Evolutionary conservation across 345 rosid species (phyloP).

Genomic region (Dimocarpus longan): DNA sequence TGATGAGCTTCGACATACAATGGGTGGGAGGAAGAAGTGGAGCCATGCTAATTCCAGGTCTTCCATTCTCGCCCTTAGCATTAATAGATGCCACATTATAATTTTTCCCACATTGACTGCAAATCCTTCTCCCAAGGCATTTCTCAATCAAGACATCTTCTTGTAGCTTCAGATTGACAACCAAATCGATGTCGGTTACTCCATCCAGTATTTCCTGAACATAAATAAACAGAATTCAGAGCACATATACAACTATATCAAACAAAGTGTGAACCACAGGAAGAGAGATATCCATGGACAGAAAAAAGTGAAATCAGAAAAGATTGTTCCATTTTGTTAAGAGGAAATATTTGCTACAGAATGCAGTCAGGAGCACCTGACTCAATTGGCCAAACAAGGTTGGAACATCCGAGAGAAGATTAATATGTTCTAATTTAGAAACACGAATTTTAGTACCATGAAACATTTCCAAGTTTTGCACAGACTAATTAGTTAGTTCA

Average conservation of each 20-base stretch:
- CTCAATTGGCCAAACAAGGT: not conserved
- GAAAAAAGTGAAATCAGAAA: not conserved
- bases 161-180: slow-evolving; percentile 79
- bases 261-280: not conserved
- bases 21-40: slow-evolving; percentile 89
- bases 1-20: slow-evolving; percentile 78
- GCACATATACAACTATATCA: not conserved
- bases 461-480: slow-evolving; percentile 9
- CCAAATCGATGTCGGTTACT: slow-evolving; percentile 80
- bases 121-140: slow-evolving; percentile 92
- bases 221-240: not conserved
- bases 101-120: slow-evolving; percentile 78
- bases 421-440: not conserved
- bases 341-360: not conserved
- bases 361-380: not conserved
- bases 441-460: not conserved
- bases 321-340: not conserved
- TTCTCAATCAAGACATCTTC: slow-evolving; percentile 85
- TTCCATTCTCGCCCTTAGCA: slow-evolving; percentile 73
- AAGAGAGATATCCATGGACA: not conserved
- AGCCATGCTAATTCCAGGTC: slow-evolving; percentile 79
- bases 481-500: not conserved
- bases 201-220: slow-evolving; percentile 80
- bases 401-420: not conserved
- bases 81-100: slow-evolving; percentile 77